Percentiles rank a stretch among this genome's conserved stretches.
These are phyloP conservation scores for Epichloe coenophiala DNA, from an alignment of 2,329 filamentous ascomycete genomes.

Conservation along the genomic window DNA sequence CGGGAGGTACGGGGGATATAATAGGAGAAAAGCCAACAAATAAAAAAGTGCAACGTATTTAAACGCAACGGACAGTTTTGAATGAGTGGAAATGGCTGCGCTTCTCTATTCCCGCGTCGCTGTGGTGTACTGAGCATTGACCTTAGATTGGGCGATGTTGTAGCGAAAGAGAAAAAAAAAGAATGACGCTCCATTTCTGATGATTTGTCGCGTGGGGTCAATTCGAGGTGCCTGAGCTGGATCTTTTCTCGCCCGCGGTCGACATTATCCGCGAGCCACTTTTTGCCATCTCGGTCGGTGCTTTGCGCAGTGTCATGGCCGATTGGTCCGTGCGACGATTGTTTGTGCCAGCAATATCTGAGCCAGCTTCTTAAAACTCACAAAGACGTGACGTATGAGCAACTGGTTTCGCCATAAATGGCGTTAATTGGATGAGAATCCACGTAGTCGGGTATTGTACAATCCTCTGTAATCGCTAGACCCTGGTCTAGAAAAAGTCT, in stretches of 20 bases:
- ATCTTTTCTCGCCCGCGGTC: slow-evolving; percentile 1
- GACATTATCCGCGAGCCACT: slow-evolving; percentile 3
- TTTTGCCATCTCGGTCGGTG: background rate
- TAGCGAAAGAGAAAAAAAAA: background rate
- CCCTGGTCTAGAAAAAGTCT: background rate
- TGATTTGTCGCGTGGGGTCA: background rate
- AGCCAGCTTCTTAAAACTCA: too few relatives aligned
- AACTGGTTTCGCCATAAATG: too few relatives aligned
- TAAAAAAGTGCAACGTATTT: background rate
- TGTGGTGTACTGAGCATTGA: background rate
- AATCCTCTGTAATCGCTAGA: background rate
- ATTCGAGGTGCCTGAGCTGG: background rate
- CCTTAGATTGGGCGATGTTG: background rate
- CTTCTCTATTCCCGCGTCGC: background rate
- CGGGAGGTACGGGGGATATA: background rate
- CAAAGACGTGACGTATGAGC: too few relatives aligned
- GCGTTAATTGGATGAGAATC: too few relatives aligned
- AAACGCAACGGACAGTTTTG: background rate
- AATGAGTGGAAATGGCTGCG: slow-evolving; percentile 1
- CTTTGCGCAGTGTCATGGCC: background rate
- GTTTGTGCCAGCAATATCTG: background rate
- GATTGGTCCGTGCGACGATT: background rate
- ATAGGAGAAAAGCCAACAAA: background rate
- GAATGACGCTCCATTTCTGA: background rate
- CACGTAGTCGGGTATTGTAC: too few relatives aligned